Evolutionary conservation across 345 rosid species (phyloP).

Genomic region (Acer negundo): DNA sequence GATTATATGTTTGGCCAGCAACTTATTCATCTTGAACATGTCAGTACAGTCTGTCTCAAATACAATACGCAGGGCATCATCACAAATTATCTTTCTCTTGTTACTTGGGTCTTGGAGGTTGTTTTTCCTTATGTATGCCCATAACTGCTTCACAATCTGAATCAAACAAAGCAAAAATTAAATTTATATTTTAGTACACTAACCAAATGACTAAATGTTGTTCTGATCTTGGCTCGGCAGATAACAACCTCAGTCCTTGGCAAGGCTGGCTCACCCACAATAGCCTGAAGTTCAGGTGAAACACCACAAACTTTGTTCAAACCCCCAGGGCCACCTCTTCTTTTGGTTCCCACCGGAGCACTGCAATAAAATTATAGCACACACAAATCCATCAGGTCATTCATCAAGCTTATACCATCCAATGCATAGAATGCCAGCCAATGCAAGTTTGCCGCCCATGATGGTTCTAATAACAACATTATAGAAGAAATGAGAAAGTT

Average conservation of each 20-base stretch:
- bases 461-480: too few species aligned
- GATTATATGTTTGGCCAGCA: constrained; percentile 87
- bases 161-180: constrained; percentile 14
- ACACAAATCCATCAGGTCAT: constrained; percentile 9
- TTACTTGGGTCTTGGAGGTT: constrained; percentile 98
- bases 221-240: background rate
- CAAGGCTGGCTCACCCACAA: constrained; percentile 94
- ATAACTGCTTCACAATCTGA: constrained; percentile 94
- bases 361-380: constrained; percentile 42
- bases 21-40: constrained; percentile 98
- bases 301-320: constrained; percentile 95
- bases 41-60: constrained; percentile 98
- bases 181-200: background rate
- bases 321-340: constrained; percentile 97
- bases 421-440: background rate
- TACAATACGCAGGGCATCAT: constrained; percentile 84
- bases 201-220: background rate
- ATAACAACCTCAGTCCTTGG: constrained; percentile 86
- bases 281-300: constrained; percentile 83
- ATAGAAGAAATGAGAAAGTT: too few species aligned
- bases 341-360: constrained; percentile 69
- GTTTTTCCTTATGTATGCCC: constrained; percentile 97
- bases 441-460: background rate
- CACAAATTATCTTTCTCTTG: constrained; percentile 96
- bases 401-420: background rate